phyloP scores from a whole-genome alignment of 225 moss, liverwort and hornwort species.

The Ulota crispa region DNA sequence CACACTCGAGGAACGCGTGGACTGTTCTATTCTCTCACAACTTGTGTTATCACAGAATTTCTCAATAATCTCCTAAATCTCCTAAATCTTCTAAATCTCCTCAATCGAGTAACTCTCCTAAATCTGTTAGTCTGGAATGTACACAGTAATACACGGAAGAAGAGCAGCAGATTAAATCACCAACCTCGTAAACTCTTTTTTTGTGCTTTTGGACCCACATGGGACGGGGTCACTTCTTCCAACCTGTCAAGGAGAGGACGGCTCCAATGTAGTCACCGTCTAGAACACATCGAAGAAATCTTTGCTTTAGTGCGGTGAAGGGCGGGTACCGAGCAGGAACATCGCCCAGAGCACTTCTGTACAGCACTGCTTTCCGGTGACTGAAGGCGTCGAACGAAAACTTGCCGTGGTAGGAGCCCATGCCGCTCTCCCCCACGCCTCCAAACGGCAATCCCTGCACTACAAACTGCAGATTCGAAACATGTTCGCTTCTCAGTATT shows the following conservation, averaged over 20 bases:
- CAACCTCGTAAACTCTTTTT: not conserved
- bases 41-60: not conserved
- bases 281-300: constrained; percentile 40
- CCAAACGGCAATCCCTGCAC: constrained; percentile 68
- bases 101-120: not conserved
- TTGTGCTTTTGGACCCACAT: too few relatives aligned
- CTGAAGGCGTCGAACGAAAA: constrained; percentile 78
- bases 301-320: constrained; percentile 47
- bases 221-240: constrained; percentile 34
- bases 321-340: constrained; percentile 66
- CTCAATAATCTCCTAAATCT: not conserved
- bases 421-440: constrained; percentile 90
- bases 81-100: too few relatives aligned
- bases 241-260: constrained; percentile 42
- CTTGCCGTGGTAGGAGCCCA: constrained; percentile 79
- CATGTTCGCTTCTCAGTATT: not conserved
- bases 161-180: not conserved
- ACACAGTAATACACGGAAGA: not conserved
- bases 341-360: constrained; percentile 44
- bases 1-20: too few relatives aligned
- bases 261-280: constrained; percentile 47
- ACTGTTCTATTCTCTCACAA: not conserved
- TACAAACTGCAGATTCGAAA: constrained; percentile 42
- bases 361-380: constrained; percentile 73
- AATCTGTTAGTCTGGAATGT: not conserved